A percentile compares a stretch with the other conserved stretches of the same genome.
Conservation (phyloP, 768 basidiomycete genomes). For the Auricularia heimuer region DNA sequence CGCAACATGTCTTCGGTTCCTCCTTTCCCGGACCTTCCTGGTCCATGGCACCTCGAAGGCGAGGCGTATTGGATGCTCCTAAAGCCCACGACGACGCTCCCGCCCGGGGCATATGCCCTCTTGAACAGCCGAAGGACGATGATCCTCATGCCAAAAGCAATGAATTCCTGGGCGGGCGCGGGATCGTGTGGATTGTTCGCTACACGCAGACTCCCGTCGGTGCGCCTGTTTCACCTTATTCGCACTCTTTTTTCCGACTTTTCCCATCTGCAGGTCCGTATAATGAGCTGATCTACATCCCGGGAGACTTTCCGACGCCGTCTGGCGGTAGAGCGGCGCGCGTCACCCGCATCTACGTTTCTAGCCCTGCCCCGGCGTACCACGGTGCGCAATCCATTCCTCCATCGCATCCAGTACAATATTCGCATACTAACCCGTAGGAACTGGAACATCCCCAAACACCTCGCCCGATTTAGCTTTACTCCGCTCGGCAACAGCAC, state of each 20-base stretch:
- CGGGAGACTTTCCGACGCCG: slow-evolving; percentile 8
- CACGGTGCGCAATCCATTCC: slow-evolving; percentile 5
- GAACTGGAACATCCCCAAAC: slow-evolving; percentile 11
- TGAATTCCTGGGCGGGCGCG: background rate
- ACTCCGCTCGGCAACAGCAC: background rate
- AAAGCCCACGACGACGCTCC: background rate
- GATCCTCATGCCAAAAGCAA: background rate
- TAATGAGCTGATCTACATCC: slow-evolving; percentile 10
- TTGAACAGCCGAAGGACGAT: background rate
- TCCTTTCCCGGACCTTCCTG: background rate
- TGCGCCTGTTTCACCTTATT: background rate
- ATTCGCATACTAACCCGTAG: background rate
- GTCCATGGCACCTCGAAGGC: background rate
- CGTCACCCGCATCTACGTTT: slow-evolving; percentile 9
- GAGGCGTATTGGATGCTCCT: background rate
- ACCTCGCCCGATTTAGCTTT: slow-evolving; percentile 9
- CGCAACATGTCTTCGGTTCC: background rate
- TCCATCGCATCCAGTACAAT: background rate
- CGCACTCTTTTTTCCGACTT: no score
- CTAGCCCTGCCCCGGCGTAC: slow-evolving; percentile 7
- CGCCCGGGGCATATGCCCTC: background rate
- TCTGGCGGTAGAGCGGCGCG: slow-evolving; percentile 1
- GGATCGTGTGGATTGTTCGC: background rate
- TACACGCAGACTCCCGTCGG: no score
- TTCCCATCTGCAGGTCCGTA: slow-evolving; percentile 2